phyloP scores from a whole-genome alignment of 805 yeast species.

The Diddensiella transvaalensis region DNA sequence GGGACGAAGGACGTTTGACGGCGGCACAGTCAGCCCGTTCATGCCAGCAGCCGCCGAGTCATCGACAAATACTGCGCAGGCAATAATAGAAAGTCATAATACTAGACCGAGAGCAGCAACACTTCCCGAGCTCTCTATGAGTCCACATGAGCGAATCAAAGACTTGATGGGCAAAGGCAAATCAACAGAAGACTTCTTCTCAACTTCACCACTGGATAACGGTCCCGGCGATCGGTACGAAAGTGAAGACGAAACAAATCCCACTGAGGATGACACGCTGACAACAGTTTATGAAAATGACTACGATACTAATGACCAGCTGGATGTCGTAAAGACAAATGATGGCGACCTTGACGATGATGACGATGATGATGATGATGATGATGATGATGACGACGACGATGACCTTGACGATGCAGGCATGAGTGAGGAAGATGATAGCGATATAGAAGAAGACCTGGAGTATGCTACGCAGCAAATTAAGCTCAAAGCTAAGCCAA shows the following conservation, averaged over 20 bases:
- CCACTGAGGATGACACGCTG: conserved; percentile 8
- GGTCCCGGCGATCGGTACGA: not conserved
- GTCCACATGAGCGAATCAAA: not conserved
- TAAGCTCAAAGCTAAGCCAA: conserved; percentile 20
- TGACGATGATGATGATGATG: conserved; percentile 27
- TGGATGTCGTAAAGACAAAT: conserved; percentile 21
- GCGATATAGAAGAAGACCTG: conserved; percentile 41
- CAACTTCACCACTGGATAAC: not conserved
- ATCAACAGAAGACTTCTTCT: conserved; percentile 4
- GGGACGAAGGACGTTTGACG: not conserved
- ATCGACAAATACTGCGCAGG: not conserved
- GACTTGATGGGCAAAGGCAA: conserved; percentile 1
- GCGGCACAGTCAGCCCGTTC: conserved; percentile 3
- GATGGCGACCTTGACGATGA: conserved; percentile 26
- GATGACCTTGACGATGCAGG: conserved; percentile 18
- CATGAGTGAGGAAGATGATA: conserved; percentile 38
- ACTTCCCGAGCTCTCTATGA: conserved; percentile 3
- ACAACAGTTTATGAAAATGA: conserved; percentile 17
- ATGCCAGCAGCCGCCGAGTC: conserved; percentile 3
- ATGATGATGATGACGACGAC: conserved; percentile 31
- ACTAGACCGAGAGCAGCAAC: conserved; percentile 12
- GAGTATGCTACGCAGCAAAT: conserved; percentile 34
- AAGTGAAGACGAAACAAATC: conserved; percentile 1
- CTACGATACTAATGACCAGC: conserved; percentile 19
- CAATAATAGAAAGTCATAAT: not conserved